Evolutionary conservation across 176 grass and related monocot genomes (phyloP), one percentile per base, ranked within the genome.

Genomic region (Rhynchospora breviuscula): DNA sequence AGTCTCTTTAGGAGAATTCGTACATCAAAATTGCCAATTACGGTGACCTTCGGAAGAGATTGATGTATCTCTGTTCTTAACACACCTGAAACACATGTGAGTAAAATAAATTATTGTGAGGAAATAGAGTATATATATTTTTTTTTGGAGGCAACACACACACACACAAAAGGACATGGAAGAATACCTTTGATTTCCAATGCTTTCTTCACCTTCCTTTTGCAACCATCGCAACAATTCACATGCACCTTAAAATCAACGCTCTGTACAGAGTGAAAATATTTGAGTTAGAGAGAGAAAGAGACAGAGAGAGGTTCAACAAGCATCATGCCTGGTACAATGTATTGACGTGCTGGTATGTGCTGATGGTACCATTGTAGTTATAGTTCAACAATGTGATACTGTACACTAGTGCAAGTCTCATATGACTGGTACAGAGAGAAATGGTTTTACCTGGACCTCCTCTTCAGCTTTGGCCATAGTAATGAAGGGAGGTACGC

Each of bases 171-270:
- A 77, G 49, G 13, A 29, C 25, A 77, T 14, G 73, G 14, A 49
- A 58, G 0, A 1, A 10, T 46, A 91, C 94, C 95, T 90, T 95
- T 93, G 14, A 95, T 71, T 79, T 89, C 91, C 26, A 93, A 81
- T 2, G 95, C 95, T 80, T 98, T 98, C 87, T 88, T 82, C 84
- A 98, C 92, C 88, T 95, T 98, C 74, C 89, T 93, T 89, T 87
- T 87, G 91, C 95, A 98, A 19, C 95, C 95, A 3, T 95, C 92
- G 57, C 95, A 98, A 81, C 95, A 98, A 84, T 89, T 95, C 85
- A 93, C 95, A 86, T 90, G 88, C 44, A 95, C 92, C 84, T 93
- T 95, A 81, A 98, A 47, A 83, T 98, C 95, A 86, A 98, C 86
- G 84, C 84, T 98, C 95, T 98, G 88, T 82, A 82, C 61, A 78